Base-by-base conservation (phyloP, 2,329 filamentous ascomycete genomes). In the Calonectria multiphialidica region DNA sequence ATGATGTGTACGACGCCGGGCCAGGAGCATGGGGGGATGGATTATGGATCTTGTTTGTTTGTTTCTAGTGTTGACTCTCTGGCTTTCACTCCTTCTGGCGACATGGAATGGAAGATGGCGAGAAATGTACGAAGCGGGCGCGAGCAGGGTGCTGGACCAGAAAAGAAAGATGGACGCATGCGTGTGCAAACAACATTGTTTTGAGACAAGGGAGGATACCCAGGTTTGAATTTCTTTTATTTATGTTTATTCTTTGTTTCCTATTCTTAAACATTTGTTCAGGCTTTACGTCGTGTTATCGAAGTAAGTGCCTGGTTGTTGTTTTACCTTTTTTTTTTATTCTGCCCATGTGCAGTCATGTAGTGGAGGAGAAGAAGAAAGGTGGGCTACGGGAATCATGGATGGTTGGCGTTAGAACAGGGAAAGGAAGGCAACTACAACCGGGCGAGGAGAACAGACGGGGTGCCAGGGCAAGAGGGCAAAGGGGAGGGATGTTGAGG, bases 1-100 rank as follows among this genome's bases (percentile, higher is more conserved):
- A 77, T 55, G 76, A 76, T 57, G 53, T 78, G 76, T 77, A 79
- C 70, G 77, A 78, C 71, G 70, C 67, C 49, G 53, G 72, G 72
- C 61, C 61, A 64, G 61, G 69, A 73, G 70, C 55, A 65, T 57
- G 64, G 70, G 25, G 25, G 45, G 68, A 61, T 44, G 71, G 59
- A 45, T 53, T 50, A 64, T 45, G 25, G 50, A 68, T 71, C 57
- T 70, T 57, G 66, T 64, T 64, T 57, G 66, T 64, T 64, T 61
- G 23, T 72, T 73, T 53, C 30, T 37, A 74, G 68, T 57, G 30
- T 55, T 66, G 35, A 25, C 37, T 59, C 37, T 55, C 25, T 49
- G 8, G 37, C 62, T 44, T 47, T 63, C 35, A 21, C 40, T 55
- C 18, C 30, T 57, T 55, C 33, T 4, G n/a, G 55, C 33, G 49